Base-by-base conservation (phyloP, 1,284 basidiomycete genomes). In the Melampsora americana region DNA sequence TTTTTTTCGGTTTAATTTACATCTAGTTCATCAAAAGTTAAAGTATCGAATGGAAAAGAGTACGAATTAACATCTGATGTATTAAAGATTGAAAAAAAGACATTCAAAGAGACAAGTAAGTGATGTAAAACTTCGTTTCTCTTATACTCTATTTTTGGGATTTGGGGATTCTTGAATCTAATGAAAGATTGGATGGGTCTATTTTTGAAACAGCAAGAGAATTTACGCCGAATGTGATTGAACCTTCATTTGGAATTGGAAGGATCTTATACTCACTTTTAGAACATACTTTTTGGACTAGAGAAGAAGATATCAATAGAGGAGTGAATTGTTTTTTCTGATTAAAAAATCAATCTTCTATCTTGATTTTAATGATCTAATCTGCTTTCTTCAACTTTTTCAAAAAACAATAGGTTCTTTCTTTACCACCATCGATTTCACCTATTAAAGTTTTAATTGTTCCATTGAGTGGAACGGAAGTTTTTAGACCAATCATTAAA, bases 221-320 rank as follows among this genome's bases (percentile, higher is more conserved):
- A 84, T 98, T 88, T 84, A 93, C 89, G 65, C 95, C 95, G 65
- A 98, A 98, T 84, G 95, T 99, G 83, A 96, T 98, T 82, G 95
- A 98, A 84, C 95, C 95, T 35, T 99, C 96, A 23, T 98, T 98
- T 84, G 95, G 96, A 80, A 89, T 99, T 80, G 95, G 95, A 77
- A 92, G 95, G 77, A 97, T 99, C 81, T 87, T 98, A 66, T 98
- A 98, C 84, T 90, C 90, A 48, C 86, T 98, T 69, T 89, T 99
- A 66, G 95, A 99, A 84, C 95, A 99, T 86, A 90, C 88, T 80
- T 99, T 92, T 87, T 98, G 95, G 95, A 88, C 89, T 77, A 89
- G 95, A 82, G 94, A 93, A 82, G 89, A 93, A 81, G 93, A 95
- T 83, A 85, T 91, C 50, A 90, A 93, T 78, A 90, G 93, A 81